Base-by-base conservation (phyloP, 176 grass and related monocot species). In the Triticum dicoccoides region DNA sequence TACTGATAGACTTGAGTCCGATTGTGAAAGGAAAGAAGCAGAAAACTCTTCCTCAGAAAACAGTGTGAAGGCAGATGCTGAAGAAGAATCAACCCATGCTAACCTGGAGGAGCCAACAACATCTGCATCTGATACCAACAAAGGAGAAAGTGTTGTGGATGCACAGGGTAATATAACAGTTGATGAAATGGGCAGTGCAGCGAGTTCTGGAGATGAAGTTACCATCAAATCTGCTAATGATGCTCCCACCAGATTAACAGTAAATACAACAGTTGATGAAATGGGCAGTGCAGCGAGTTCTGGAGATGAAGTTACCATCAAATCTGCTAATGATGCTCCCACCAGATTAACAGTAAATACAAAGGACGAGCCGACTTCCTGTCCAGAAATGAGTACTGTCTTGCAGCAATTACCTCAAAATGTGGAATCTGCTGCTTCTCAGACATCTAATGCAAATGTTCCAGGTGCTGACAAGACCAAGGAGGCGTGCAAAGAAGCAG, bases 21-120 rank as follows among this genome's bases (percentile, higher is more conserved):
- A 79, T 84, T 51, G 47, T 82, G 72, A 73, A 39, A 56, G 10
- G 21, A 87, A 82, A 86, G 82, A 86, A 62, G 47, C 66, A 86
- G 75, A 59, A 61, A 76, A 76, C 52, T 34, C 56, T 15, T 18
- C 64, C 30, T 20, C 52, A 59, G 93, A 80, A 91, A 81, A 82
- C 78, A 87, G 13, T 77, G 76, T 23, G 9, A 83, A 58, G 47
- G 37, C 63, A 35, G 47, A 34, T 76, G 65, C 11, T 11, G 67
- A 89, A 75, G 88, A 78, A 65, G 65, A 56, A 76, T 79, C 15
- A 27, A 51, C 80, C 54, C 20, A 49, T 58, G 75, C 8, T 71
- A 87, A 73, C 30, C 84, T 58, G 27, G 80, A 77, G 68, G 47
- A 61, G 5, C 83, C 81, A 61, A 76, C 25, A 23, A 73, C 82